Evolutionary conservation across 768 basidiomycete genomes (phyloP), one percentile per base, ranked within the genome.

Genomic region (Mycena crocata): DNA sequence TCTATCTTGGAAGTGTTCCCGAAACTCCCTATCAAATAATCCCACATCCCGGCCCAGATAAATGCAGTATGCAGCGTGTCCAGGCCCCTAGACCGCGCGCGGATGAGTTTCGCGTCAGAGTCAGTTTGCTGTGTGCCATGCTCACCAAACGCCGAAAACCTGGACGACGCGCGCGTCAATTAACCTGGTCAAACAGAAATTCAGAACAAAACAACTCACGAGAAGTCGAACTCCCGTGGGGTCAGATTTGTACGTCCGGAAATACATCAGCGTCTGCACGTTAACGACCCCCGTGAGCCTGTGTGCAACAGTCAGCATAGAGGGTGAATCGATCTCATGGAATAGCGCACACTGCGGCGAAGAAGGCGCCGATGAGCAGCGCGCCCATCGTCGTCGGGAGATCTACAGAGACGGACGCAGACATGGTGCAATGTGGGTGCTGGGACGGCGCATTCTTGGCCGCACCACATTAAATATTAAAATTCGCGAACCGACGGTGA

Each of bases 251-350:
- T 82, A 84, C 35, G 71, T 65, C 70, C 79, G 81, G 71, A 79
- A 82, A 72, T 84, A 85, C 4, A 74, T 72, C 42, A 82, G 74
- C 14, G 76, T 73, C 71, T 85, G 83, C 9, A 81, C 73, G 2
- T 72, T 74, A 3, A 84, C 81, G 17, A 83, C 67, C 8, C 84
- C 84, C 10, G 82, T 80, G 62, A 85, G 79, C 10, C 83, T 84
- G 35, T 42, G 21, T 28, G 32, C 51, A n/a, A 32, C 28, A 40
- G 56, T 30, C 12, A 44, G 34, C 26, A 21, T 57, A 10, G 37
- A 34, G 30, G 10, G 45, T 12, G 34, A 5, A 7, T 30, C 6
- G 37, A 19, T 12, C 35, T 49, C 26, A 40, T 21, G 19, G 12
- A 12, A 10, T 9, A 7, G 75, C 81, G 44, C 57, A 83, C 84